Conservation (phyloP, 129 eudicot species). For the Kitagawia praeruptora region DNA sequence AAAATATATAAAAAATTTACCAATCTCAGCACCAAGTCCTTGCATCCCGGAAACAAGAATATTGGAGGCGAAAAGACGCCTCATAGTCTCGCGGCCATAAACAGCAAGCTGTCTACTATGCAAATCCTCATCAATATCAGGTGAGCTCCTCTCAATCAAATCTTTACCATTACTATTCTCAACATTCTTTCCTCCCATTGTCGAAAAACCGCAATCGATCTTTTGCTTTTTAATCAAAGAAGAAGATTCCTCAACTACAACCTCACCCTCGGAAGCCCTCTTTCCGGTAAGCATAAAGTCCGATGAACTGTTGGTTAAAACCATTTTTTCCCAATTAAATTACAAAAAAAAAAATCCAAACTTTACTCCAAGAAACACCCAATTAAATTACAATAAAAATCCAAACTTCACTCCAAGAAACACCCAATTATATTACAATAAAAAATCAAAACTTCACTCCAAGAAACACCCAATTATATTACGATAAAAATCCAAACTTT, state of each 20-base stretch:
- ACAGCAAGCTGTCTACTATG: conserved; percentile 97
- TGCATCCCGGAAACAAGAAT: conserved; percentile 81
- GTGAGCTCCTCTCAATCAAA: conserved; percentile 34
- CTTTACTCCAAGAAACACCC: not conserved
- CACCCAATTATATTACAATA: not conserved
- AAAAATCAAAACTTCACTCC: not conserved
- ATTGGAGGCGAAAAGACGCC: conserved; percentile 72
- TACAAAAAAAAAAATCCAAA: not conserved
- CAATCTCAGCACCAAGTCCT: conserved; percentile 94
- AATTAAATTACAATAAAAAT: not conserved
- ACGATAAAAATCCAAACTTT: not conserved
- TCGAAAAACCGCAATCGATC: conserved; percentile 32
- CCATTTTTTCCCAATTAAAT: conserved; percentile 9
- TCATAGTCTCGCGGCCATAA: conserved; percentile 93
- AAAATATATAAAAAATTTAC: conserved; percentile 19
- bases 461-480: not conserved
- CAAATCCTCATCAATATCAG: conserved; percentile 89
- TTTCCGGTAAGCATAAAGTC: conserved; percentile 96
- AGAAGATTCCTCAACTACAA: conserved; percentile 39
- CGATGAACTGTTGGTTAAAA: conserved; percentile 50
- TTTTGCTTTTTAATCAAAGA: conserved; percentile 46
- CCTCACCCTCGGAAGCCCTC: conserved; percentile 67
- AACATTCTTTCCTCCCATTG: conserved; percentile 39
- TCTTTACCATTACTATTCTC: conserved; percentile 35
- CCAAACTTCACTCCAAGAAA: too few species aligned